Base-by-base conservation (phyloP, 164 flowering plant genomes). In the Tetracentron sinense region DNA sequence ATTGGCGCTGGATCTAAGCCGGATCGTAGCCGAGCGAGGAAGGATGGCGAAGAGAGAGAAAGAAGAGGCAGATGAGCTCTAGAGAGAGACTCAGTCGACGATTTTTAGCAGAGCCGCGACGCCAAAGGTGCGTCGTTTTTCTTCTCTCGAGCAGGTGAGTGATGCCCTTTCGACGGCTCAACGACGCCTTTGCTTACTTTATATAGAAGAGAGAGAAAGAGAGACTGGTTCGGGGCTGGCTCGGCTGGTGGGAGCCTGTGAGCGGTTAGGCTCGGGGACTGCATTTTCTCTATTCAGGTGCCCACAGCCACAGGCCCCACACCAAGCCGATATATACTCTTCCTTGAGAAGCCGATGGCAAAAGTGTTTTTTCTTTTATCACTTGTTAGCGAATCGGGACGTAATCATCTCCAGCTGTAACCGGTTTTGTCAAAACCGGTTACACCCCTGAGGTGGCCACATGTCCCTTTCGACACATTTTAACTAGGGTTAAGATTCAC, bases 1-100 rank as follows among this genome's bases (percentile, higher is more conserved):
- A 73, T 73, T 68, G 73, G 81, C 76, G 83, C 78, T 64, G 69
- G 79, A 76, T 77, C 82, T 69, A 65, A 76, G 89, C 74, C 74
- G 75, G 69, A 72, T 56, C 66, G 53, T 30, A 73, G 82, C 85
- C 85, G 81, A 76, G 74, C 69, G 76, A 64, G 67, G 46, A 22
- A 28, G 27, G 47, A 48, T 31, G 42, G 62, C 47, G 63, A 63
- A 46, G 31, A 47, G 53, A 57, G 64, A 17, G 62, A 49, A n/a
- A 15, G 1, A 14, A 12, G 20, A 35, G 30, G 23, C 8, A 12
- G 17, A 23, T 52, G 15, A 17, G 44, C 14, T 17, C 3, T 3
- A 22, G 62, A 61, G 64, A 23, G 67, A 61, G 65, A 68, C 38
- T 33, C 53, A 62, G 65, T 58, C 66, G 69, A 56, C 20, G 67